Evolutionary conservation across 2,329 filamentous ascomycete species (phyloP).

Genomic region (Calonectria crousiana): DNA sequence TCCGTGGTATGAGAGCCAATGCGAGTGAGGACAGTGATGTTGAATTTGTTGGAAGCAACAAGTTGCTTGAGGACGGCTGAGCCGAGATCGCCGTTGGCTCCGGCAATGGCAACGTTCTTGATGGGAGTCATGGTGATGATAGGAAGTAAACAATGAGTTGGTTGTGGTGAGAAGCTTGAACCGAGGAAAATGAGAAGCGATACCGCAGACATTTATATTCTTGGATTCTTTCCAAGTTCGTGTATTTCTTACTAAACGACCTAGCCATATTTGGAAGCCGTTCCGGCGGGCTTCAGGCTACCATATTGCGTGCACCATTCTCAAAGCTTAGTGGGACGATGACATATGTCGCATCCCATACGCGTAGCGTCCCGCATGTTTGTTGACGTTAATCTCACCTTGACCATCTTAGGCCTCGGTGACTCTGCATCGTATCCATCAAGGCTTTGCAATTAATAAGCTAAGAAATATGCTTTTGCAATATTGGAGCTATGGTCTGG

Average conservation of each 20-base stretch:
- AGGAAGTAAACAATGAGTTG: not conserved
- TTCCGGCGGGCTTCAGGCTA: not conserved
- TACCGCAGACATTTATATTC: not conserved
- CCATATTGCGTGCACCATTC: not conserved
- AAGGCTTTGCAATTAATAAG: not conserved
- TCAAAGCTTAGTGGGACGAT: too few relatives aligned
- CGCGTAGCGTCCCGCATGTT: not conserved
- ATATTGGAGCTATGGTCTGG: not conserved
- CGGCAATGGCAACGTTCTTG: slow-evolving; percentile 53
- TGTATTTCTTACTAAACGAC: not conserved
- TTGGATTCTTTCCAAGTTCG: not conserved
- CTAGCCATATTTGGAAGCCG: not conserved
- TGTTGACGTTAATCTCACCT: not conserved
- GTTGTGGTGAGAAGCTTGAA: not conserved
- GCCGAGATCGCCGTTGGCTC: slow-evolving; percentile 52
- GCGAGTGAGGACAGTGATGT: slow-evolving; percentile 51
- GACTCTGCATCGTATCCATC: not conserved
- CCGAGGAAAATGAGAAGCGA: too few relatives aligned
- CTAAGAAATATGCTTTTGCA: not conserved
- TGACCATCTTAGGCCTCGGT: not conserved
- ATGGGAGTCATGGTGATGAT: slow-evolving; percentile 45
- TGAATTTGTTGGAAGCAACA: slow-evolving; percentile 47
- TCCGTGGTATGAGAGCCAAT: slow-evolving; percentile 54
- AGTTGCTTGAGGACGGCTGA: slow-evolving; percentile 45
- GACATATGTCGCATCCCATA: not conserved